Base-by-base conservation (phyloP, 805 yeast genomes). In the Sugiyamaella chiloensis region DNA sequence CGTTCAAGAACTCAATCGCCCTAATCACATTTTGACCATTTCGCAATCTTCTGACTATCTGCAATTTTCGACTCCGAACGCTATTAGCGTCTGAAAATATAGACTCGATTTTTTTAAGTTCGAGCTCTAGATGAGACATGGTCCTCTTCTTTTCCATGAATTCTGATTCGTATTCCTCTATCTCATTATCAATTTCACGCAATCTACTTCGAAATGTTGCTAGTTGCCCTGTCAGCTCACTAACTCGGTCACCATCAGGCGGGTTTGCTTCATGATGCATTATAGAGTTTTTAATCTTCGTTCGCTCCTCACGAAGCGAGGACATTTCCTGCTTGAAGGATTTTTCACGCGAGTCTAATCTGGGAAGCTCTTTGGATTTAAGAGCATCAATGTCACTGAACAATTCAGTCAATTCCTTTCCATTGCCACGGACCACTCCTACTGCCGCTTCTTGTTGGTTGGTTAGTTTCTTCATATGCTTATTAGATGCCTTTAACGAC, bases 1-100 rank as follows among this genome's bases (percentile, higher is more conserved):
- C 53, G 40, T 83, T 69, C 36, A 84, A 60, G 12, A 67, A 57
- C 23, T 60, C 48, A 2, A 81, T 70, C 6, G 79, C 75, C 14
- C 8, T 27, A 11, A 40, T 12, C 7, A 40, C 26, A 34, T 34
- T 34, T 21, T 12, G 12, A 21, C 37, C 37, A 12, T 34, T 34
- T 12, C 21, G 37, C 14, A 34, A 21, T 4, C 44, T 11, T 54
- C 60, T 14, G 50, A 53, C 23, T 46, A 52, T 16, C 47, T 57
- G n/a, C 24, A 45, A 27, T 51, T 51, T 42, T 52, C 54, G 27
- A 47, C 50, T n/a, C 47, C 41, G 20, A 9, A 52, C 47, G 34
- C 32, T 21, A 5, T 21, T 3, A 19, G 20, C 37, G 19, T 34
- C 37, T 4, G 20, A 12, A 34, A 34, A 16, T 4, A 16, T 34